A percentile compares a stretch with the other conserved stretches of the same genome.
Conservation (phyloP, 306 rosid genomes). For the Malus sylvestris region DNA sequence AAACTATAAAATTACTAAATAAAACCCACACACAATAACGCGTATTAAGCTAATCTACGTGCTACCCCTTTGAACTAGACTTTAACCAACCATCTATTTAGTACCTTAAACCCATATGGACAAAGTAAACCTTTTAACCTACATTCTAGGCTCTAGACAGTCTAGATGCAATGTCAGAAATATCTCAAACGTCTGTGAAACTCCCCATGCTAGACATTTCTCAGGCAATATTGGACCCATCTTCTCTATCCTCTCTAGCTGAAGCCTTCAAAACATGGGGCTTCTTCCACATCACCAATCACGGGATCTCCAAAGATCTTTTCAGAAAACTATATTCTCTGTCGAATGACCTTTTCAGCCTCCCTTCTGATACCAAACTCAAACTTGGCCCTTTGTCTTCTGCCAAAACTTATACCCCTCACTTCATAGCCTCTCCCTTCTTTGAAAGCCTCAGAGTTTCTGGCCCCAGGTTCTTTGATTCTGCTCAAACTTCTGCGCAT, state of each 20-base stretch:
- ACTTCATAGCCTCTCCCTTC: constrained; percentile 96
- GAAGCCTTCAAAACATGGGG: constrained; percentile 86
- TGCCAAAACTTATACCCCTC: constrained; percentile 72
- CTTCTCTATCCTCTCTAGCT: constrained; percentile 55
- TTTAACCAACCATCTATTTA: constrained; percentile 34
- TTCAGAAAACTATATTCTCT: constrained; percentile 42
- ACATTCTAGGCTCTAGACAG: constrained; percentile 2
- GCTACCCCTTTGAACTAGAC: background rate
- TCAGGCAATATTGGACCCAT: constrained; percentile 39
- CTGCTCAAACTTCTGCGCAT: constrained; percentile 70
- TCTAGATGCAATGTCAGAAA: constrained; percentile 43
- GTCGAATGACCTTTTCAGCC: constrained; percentile 51
- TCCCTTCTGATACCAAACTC: constrained; percentile 76
- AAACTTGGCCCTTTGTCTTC: constrained; percentile 86
- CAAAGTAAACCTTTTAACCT: constrained; percentile 40
- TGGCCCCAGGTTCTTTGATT: constrained; percentile 64
- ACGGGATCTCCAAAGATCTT: constrained; percentile 80
- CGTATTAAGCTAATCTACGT: too few relatives aligned
- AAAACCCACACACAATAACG: too few relatives aligned
- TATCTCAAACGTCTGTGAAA: constrained; percentile 35
- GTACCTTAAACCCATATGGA: constrained; percentile 38
- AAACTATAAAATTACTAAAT: too few relatives aligned
- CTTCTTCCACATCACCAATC: constrained; percentile 82
- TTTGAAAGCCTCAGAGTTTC: constrained; percentile 82
- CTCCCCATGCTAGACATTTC: constrained; percentile 85